Evolutionary conservation across 2,329 filamentous ascomycete species (phyloP).

Genomic region (Sporothrix protearum): DNA sequence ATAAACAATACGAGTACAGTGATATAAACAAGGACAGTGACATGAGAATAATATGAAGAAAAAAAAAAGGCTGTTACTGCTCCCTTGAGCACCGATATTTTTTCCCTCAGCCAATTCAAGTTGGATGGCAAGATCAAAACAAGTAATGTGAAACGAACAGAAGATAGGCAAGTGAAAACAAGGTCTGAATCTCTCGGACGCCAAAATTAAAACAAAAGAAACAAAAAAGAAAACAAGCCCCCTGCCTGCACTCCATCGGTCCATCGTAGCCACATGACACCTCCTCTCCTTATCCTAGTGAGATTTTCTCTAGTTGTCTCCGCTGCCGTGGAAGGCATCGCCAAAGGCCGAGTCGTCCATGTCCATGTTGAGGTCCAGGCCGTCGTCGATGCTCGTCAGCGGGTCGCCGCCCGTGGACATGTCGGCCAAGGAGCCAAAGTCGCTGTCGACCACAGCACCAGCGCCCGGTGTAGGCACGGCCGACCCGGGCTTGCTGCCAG

Average conservation of each 20-base stretch:
- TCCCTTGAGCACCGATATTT: slow-evolving; percentile 11
- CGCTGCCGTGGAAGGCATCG: slow-evolving; percentile 69
- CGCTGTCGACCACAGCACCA: slow-evolving; percentile 41
- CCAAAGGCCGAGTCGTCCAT: slow-evolving; percentile 80
- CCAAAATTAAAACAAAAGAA: background rate
- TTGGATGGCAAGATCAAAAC: background rate
- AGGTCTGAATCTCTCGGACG: slow-evolving; percentile 12
- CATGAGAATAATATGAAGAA: background rate
- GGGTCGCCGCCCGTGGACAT: slow-evolving; percentile 68
- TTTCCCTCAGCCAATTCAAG: background rate
- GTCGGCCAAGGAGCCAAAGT: slow-evolving; percentile 62
- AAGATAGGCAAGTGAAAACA: background rate
- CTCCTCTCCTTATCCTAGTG: background rate
- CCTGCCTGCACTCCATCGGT: background rate
- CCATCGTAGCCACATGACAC: background rate
- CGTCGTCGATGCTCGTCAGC: slow-evolving; percentile 63
- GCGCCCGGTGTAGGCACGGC: slow-evolving; percentile 44
- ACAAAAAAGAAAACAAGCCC: background rate
- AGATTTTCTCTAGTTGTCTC: slow-evolving; percentile 26
- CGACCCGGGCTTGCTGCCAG: slow-evolving; percentile 40
- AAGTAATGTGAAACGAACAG: background rate
- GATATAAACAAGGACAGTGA: background rate
- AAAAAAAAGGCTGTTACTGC: background rate
- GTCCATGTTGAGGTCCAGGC: slow-evolving; percentile 63
- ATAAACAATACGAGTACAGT: background rate